Evolutionary conservation across 2,329 filamentous ascomycete genomes (phyloP).

Genomic region (Gnomoniopsis sp.): DNA sequence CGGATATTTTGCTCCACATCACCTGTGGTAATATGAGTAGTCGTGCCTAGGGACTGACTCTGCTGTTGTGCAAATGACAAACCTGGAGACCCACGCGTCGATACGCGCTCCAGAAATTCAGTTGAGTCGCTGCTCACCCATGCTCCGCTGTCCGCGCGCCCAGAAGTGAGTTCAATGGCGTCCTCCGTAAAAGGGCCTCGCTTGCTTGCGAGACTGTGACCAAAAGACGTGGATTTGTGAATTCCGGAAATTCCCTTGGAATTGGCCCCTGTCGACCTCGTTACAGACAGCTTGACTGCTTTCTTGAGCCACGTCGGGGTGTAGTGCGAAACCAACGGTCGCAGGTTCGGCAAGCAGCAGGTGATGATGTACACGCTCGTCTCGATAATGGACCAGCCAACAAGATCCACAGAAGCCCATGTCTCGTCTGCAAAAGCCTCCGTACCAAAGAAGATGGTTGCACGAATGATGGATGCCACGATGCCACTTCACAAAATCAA

Average conservation of each 20-base stretch:
- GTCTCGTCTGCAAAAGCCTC: constrained; percentile 21
- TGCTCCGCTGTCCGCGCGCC: background rate
- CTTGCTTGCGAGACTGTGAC: background rate
- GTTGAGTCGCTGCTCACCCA: background rate
- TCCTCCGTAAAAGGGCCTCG: background rate
- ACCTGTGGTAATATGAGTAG: background rate
- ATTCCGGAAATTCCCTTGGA: constrained; percentile 9
- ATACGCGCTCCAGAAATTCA: background rate
- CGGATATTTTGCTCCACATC: background rate
- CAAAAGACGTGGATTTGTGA: constrained; percentile 3
- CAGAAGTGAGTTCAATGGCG: constrained; percentile 12
- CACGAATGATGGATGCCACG: constrained; percentile 22
- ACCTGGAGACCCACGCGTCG: background rate
- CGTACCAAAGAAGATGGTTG: constrained; percentile 20
- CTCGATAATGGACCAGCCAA: constrained; percentile 25
- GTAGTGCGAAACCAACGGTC: constrained; percentile 20
- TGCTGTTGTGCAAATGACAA: background rate
- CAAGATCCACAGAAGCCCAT: constrained; percentile 21
- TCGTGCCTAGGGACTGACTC: background rate
- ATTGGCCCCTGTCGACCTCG: background rate
- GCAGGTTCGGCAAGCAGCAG: constrained; percentile 23
- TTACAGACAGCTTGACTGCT: background rate
- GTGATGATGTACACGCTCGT: constrained; percentile 26
- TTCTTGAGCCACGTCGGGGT: constrained; percentile 18
- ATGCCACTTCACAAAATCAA: constrained; percentile 21